A percentile compares a stretch with the other conserved stretches of the same genome.
phyloP scores from a whole-genome alignment of 257 asterid genomes.

The Rhazya stricta region DNA sequence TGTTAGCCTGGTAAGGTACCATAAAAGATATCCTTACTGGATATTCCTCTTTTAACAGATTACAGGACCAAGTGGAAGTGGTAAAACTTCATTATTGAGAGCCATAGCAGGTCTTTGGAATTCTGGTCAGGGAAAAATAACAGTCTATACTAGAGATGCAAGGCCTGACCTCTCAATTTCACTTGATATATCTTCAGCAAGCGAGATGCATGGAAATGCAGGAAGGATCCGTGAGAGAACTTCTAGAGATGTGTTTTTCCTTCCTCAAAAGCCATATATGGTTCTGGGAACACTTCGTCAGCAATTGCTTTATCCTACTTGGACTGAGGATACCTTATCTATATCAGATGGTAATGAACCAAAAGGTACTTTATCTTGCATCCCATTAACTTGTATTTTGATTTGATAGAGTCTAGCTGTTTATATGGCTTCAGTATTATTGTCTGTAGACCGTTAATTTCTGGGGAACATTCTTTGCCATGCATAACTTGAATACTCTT shows the following conservation, averaged over 20 bases:
- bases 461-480: neutral
- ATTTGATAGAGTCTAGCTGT: neutral
- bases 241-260: constrained; percentile 63
- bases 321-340: constrained; percentile 47
- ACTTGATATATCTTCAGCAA: constrained; percentile 23
- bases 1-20: constrained; percentile 13
- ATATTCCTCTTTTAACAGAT: constrained; percentile 53
- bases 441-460: neutral
- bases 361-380: constrained; percentile 40
- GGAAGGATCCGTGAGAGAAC: constrained; percentile 27
- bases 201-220: constrained; percentile 19
- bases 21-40: constrained; percentile 19
- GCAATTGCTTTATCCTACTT: constrained; percentile 85
- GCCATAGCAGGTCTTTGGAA: constrained; percentile 91
- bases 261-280: constrained; percentile 95
- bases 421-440: neutral
- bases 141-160: constrained; percentile 41
- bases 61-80: constrained; percentile 97
- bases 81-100: constrained; percentile 84
- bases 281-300: constrained; percentile 88
- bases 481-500: too few species aligned
- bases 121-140: constrained; percentile 66
- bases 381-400: neutral
- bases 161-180: constrained; percentile 20
- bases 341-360: constrained; percentile 34